Conservation (phyloP, 2,329 filamentous ascomycete genomes). For the Fusarium sp. region DNA sequence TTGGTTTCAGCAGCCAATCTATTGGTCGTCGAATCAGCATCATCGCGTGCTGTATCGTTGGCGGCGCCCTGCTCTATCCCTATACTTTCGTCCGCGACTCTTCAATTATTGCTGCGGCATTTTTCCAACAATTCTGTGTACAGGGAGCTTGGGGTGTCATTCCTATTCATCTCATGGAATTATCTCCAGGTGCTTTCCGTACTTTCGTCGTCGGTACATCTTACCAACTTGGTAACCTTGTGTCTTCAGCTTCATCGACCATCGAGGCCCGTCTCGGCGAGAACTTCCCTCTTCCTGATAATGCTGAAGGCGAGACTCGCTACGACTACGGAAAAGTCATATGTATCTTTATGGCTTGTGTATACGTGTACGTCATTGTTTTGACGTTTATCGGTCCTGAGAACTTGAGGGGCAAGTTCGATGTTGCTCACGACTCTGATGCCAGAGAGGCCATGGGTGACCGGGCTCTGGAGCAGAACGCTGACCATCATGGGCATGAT, state of each 20-base stretch:
- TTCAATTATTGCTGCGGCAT: constrained; percentile 80
- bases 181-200: constrained; percentile 77
- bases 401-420: constrained; percentile 63
- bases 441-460: constrained; percentile 59
- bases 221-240: constrained; percentile 83
- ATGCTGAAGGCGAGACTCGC: constrained; percentile 59
- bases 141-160: constrained; percentile 82
- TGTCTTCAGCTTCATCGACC: constrained; percentile 75
- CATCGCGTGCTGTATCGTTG: constrained; percentile 70
- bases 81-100: constrained; percentile 77
- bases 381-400: constrained; percentile 73
- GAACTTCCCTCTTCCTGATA: constrained; percentile 75
- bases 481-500: constrained; percentile 3
- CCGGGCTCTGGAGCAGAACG: constrained; percentile 46
- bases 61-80: constrained; percentile 84
- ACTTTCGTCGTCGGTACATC: constrained; percentile 80
- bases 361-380: constrained; percentile 73
- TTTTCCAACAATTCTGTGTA: constrained; percentile 85
- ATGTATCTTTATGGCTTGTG: constrained; percentile 90
- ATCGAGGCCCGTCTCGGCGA: constrained; percentile 83
- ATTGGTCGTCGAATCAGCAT: constrained; percentile 77
- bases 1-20: constrained; percentile 76
- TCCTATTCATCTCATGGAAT: constrained; percentile 83
- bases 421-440: constrained; percentile 61
- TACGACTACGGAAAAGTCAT: constrained; percentile 87